Evolutionary conservation across 352 stramenopile species (phyloP), one percentile per base, ranked within the genome.

Genomic region (Globisporangium alternatum): DNA sequence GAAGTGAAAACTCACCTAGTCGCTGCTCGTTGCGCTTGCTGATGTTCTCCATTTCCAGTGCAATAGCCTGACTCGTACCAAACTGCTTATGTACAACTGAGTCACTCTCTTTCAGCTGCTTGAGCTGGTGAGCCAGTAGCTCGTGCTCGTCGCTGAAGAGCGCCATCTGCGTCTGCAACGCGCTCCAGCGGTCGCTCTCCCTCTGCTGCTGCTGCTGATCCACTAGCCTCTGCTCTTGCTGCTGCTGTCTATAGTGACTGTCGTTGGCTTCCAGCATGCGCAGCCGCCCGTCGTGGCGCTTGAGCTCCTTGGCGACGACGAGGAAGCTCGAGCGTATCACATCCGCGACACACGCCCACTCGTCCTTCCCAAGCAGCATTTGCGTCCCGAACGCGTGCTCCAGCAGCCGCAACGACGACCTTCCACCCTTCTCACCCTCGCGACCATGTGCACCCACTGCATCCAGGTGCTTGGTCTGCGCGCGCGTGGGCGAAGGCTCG

Each of bases 281-380:
- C 17, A 78, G 22, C 5, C 67, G 64, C 41, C 49, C 56, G 31
- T 71, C 62, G 0, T 76, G 63, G 25, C 66, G 68, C n/a, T 62
- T 69, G 35, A 88, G 25, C 44, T 82, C 76, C 47, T 81, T 71
- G 9, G 77, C 71, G 35, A 90, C 48, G 17, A 89, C 51, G 44
- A 86, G 58, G 30, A 90, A 80, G 25, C 79, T 80, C 62, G 71
- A 80, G 37, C 81, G 78, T 31, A 90, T 67, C 19, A 87, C 81
- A 13, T 76, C 70, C 1, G 71, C 61, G 8, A 87, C 78, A 43
- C 70, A 70, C 1, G 22, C 28, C 81, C 81, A 90, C 60, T 86
- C 79, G 4, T 66, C 70, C n/a, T 59, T 53, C 10, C 68, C 77
- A 0, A 75, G 64, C 3, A 83, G 35, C 31, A 86, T 66, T 19